phyloP scores from a whole-genome alignment of 441 rosid species.

The Bruguiera hainesii region DNA sequence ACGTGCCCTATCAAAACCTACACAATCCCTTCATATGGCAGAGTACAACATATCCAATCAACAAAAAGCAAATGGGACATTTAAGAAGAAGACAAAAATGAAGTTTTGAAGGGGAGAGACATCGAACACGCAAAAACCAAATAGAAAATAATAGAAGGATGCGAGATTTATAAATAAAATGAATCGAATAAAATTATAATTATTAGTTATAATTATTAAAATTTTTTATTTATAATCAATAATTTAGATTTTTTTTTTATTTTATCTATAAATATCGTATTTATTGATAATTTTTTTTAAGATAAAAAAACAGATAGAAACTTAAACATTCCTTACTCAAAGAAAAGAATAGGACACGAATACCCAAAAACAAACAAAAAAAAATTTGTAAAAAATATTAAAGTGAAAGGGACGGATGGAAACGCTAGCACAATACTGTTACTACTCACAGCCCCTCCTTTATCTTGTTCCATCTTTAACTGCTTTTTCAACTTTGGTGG shows the following conservation, averaged over 20 bases:
- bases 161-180: too few relatives aligned
- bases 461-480: conserved; percentile 40
- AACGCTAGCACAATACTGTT: conserved; percentile 18
- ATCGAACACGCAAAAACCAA: conserved; percentile 4
- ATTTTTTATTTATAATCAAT: too few relatives aligned
- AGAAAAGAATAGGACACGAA: conserved; percentile 20
- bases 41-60: background rate
- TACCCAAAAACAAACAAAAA: conserved; percentile 2
- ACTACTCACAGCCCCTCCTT: conserved; percentile 29
- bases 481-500: conserved; percentile 43
- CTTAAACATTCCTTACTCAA: conserved; percentile 11
- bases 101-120: conserved; percentile 16
- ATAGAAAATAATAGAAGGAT: background rate
- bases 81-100: conserved; percentile 3
- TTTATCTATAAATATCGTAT: too few relatives aligned
- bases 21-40: conserved; percentile 7
- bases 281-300: too few relatives aligned
- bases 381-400: background rate
- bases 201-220: too few relatives aligned
- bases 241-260: too few relatives aligned
- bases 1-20: conserved; percentile 2
- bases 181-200: too few relatives aligned
- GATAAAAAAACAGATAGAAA: too few relatives aligned
- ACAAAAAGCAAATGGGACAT: background rate
- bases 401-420: conserved; percentile 17